These are phyloP conservation scores for Leucogyrophana mollusca DNA, from an alignment of 768 basidiomycete genomes.

Conservation along the genomic window DNA sequence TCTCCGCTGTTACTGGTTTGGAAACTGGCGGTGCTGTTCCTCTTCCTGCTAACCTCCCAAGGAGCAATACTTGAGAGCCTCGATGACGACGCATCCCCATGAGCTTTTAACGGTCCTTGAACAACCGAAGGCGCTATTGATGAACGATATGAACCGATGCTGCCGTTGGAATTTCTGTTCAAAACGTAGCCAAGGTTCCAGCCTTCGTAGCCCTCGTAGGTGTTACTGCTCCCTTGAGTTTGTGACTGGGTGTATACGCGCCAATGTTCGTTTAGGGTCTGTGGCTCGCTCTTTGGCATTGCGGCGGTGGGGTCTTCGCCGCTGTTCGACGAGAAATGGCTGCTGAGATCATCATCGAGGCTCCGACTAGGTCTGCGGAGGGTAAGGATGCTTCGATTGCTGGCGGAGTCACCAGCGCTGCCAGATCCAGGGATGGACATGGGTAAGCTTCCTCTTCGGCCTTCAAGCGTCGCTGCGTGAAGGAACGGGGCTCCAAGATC, in stretches of 20 bases:
- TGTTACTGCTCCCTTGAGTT: slow-evolving; percentile 10
- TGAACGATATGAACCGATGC: slow-evolving; percentile 28
- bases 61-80: slow-evolving; percentile 4
- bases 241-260: slow-evolving; percentile 36
- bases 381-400: slow-evolving; percentile 49
- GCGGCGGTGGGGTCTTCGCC: slow-evolving; percentile 19
- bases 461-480: slow-evolving; percentile 16
- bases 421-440: slow-evolving; percentile 51
- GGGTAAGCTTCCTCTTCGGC: slow-evolving; percentile 58
- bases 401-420: slow-evolving; percentile 16
- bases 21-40: slow-evolving; percentile 31
- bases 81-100: slow-evolving; percentile 4
- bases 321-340: slow-evolving; percentile 14
- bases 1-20: slow-evolving; percentile 33
- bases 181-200: slow-evolving; percentile 29
- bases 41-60: slow-evolving; percentile 33
- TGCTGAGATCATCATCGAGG: slow-evolving; percentile 46
- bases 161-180: slow-evolving; percentile 30
- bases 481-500: slow-evolving; percentile 23
- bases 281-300: slow-evolving; percentile 49
- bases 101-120: slow-evolving; percentile 7
- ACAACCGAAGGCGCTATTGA: slow-evolving; percentile 19
- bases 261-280: slow-evolving; percentile 48
- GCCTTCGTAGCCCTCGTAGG: slow-evolving; percentile 6
- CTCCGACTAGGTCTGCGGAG: slow-evolving; percentile 62